Evolutionary conservation across 2,329 filamentous ascomycete species (phyloP).

Genomic region (Pseudogymnoascus sp.): DNA sequence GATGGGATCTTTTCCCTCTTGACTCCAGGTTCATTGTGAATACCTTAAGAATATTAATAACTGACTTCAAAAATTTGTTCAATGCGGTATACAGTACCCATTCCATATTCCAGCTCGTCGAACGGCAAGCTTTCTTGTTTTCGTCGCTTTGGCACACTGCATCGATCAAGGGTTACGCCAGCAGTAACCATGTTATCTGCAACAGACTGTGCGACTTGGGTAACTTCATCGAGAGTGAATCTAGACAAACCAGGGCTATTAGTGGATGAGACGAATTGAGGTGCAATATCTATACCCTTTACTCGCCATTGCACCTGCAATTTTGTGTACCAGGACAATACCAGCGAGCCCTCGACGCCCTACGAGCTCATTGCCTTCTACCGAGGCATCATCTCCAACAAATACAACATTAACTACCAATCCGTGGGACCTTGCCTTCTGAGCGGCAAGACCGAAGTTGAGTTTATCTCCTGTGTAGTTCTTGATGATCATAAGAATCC

Average conservation of each 20-base stretch:
- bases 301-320: slow-evolving; percentile 17
- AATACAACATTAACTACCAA: slow-evolving; percentile 29
- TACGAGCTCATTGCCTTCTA: slow-evolving; percentile 32
- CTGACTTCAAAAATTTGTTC: background rate
- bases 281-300: background rate
- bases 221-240: slow-evolving; percentile 20
- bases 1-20: background rate
- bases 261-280: background rate
- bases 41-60: background rate
- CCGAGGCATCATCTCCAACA: slow-evolving; percentile 35
- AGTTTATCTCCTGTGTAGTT: slow-evolving; percentile 39
- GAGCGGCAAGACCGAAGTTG: slow-evolving; percentile 37
- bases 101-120: slow-evolving; percentile 31
- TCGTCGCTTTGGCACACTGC: slow-evolving; percentile 44
- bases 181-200: slow-evolving; percentile 38
- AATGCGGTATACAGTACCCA: slow-evolving; percentile 29
- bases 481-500: slow-evolving; percentile 29
- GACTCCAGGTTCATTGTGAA: slow-evolving; percentile 41
- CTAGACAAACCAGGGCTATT: slow-evolving; percentile 8
- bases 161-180: slow-evolving; percentile 44
- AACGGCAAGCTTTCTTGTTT: slow-evolving; percentile 41
- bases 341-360: slow-evolving; percentile 33
- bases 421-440: slow-evolving; percentile 32
- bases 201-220: slow-evolving; percentile 24
- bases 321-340: slow-evolving; percentile 15